phyloP scores from a whole-genome alignment of 495 filamentous ascomycete genomes.

The Oleoguttula mirabilis region DNA sequence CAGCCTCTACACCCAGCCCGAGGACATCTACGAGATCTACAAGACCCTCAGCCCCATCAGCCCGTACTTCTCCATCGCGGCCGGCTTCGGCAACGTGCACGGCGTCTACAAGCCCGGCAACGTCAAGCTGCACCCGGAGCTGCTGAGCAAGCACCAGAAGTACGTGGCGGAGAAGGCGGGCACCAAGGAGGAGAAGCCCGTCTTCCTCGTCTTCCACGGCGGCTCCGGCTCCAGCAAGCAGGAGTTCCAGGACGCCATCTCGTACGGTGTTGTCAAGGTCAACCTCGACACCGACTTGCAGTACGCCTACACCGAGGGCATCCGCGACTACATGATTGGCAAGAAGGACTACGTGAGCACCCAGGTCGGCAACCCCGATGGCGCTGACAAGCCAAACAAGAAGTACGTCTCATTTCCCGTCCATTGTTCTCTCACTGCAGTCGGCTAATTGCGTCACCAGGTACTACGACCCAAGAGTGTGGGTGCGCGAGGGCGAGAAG shows the following conservation, averaged over 20 bases:
- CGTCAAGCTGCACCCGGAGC: slow-evolving; percentile 86
- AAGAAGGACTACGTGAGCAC: slow-evolving; percentile 89
- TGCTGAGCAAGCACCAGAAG: slow-evolving; percentile 86
- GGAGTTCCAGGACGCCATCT: slow-evolving; percentile 78
- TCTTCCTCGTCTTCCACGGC: slow-evolving; percentile 99
- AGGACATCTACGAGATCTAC: slow-evolving; percentile 29
- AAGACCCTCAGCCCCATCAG: slow-evolving; percentile 48
- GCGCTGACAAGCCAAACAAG: slow-evolving; percentile 96
- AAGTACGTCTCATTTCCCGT: slow-evolving; percentile 20
- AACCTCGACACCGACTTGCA: slow-evolving; percentile 86
- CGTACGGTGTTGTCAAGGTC: slow-evolving; percentile 95
- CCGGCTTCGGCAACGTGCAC: slow-evolving; percentile 97
- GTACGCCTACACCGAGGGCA: slow-evolving; percentile 75
- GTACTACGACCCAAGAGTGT: slow-evolving; percentile 76
- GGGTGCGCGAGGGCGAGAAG: slow-evolving; percentile 95
- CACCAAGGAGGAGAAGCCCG: slow-evolving; percentile 66
- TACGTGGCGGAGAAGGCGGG: slow-evolving; percentile 66
- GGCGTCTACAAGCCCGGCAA: slow-evolving; percentile 99
- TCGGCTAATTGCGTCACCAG: too few species aligned
- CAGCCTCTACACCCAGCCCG: slow-evolving; percentile 89
- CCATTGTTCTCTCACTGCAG: too few species aligned
- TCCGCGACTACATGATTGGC: slow-evolving; percentile 82
- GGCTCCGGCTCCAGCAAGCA: slow-evolving; percentile 81
- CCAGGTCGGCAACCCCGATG: slow-evolving; percentile 90
- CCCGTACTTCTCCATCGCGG: slow-evolving; percentile 93